These are phyloP conservation scores for Angomonas ambiguus DNA, from an alignment of 208 protist species.

Conservation along the genomic window DNA sequence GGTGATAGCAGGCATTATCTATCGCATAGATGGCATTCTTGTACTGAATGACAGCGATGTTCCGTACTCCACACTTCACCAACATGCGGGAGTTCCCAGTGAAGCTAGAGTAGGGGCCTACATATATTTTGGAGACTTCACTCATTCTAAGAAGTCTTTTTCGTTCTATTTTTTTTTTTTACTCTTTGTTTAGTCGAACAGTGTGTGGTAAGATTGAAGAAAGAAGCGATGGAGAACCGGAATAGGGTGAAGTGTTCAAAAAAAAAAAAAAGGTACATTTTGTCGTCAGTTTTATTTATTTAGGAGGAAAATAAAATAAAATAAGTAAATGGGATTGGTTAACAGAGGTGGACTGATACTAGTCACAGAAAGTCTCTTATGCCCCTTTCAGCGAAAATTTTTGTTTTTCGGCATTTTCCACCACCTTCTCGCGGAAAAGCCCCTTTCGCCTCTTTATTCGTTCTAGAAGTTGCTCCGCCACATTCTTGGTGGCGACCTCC, in stretches of 20 bases:
- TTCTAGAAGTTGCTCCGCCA: conserved; percentile 79
- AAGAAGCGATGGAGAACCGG: neutral
- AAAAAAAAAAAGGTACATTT: neutral
- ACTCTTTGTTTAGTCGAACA: neutral
- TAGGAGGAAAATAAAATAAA: neutral
- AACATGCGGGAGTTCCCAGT: conserved; percentile 61
- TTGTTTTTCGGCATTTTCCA: conserved; percentile 87
- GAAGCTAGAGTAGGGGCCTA: conserved; percentile 27
- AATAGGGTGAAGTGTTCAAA: neutral
- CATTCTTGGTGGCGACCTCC: conserved; percentile 85
- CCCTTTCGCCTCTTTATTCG: conserved; percentile 84
- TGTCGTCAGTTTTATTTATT: neutral
- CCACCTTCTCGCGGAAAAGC: conserved; percentile 73
- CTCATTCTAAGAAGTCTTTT: conserved; percentile 8
- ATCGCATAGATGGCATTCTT: conserved; percentile 68
- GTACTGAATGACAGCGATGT: conserved; percentile 78
- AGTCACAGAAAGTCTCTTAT: conserved; percentile 15
- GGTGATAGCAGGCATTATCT: conserved; percentile 92
- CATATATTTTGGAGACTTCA: conserved; percentile 14
- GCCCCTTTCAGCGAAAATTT: conserved; percentile 88
- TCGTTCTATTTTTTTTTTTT: conserved; percentile 8
- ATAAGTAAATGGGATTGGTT: too few relatives aligned
- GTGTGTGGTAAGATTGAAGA: neutral
- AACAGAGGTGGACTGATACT: neutral
- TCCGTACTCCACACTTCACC: conserved; percentile 67